These are phyloP conservation scores for Phoma sp. DNA, from an alignment of 2,329 filamentous ascomycete species.

Conservation along the genomic window DNA sequence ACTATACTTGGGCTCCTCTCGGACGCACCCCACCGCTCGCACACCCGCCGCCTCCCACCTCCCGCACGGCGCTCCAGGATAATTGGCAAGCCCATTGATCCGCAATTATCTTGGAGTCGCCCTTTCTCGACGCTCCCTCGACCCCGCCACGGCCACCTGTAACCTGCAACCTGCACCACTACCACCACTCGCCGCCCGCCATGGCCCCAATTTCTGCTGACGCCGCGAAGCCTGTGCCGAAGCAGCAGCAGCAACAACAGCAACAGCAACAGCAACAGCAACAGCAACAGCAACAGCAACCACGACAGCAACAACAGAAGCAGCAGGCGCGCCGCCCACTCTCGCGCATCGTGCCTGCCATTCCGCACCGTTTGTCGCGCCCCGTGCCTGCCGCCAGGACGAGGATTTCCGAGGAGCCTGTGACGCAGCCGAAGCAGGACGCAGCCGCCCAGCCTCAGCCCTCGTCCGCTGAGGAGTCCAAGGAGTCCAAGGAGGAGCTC, in stretches of 20 bases:
- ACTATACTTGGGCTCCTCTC: conserved; percentile 21
- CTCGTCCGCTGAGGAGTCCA: conserved; percentile 19
- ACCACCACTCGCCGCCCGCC: conserved; percentile 10
- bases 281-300: conserved; percentile 12
- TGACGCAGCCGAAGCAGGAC: conserved; percentile 20
- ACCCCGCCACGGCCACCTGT: not conserved
- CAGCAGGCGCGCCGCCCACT: conserved; percentile 34
- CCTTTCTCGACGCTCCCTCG: conserved; percentile 21
- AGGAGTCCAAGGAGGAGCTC: conserved; percentile 23
- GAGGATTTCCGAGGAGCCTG: conserved; percentile 37
- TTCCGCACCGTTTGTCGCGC: conserved; percentile 45
- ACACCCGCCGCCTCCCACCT: conserved; percentile 17
- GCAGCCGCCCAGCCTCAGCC: conserved; percentile 15
- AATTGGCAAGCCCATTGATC: conserved; percentile 43
- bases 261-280: conserved; percentile 30
- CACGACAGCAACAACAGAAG: conserved; percentile 24
- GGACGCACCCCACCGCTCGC: conserved; percentile 22
- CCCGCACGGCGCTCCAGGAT: conserved; percentile 49
- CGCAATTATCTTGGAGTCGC: conserved; percentile 53
- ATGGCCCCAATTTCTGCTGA: conserved; percentile 38
- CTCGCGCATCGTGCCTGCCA: conserved; percentile 47
- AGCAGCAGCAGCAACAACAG: too few species aligned
- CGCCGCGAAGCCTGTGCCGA: not conserved
- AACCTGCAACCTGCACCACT: too few species aligned
- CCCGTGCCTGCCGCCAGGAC: conserved; percentile 33